phyloP scores from a whole-genome alignment of 2,329 filamentous ascomycete genomes.

The Cladosporium velox region DNA sequence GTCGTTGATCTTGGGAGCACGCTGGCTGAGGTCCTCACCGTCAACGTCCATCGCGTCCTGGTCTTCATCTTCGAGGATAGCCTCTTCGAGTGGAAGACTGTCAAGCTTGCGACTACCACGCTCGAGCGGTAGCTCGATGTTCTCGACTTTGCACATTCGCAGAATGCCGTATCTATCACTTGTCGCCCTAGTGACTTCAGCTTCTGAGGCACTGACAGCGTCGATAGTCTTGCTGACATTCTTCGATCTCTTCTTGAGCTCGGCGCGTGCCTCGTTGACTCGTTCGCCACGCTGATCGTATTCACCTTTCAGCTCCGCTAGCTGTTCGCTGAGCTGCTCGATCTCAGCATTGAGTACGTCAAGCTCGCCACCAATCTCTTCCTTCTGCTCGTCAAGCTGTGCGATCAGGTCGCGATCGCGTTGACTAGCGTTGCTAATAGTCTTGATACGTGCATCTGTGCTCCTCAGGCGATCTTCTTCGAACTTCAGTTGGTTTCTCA shows the following conservation, averaged over 20 bases:
- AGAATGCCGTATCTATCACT: constrained; percentile 81
- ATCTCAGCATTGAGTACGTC: constrained; percentile 74
- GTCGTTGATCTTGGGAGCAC: constrained; percentile 68
- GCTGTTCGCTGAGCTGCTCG: constrained; percentile 70
- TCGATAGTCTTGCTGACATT: constrained; percentile 76
- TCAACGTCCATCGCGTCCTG: constrained; percentile 93
- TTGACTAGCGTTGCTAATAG: constrained; percentile 66
- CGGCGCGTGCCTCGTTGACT: constrained; percentile 74
- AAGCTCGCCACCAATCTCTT: constrained; percentile 71
- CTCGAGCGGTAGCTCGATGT: constrained; percentile 79
- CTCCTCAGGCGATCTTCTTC: constrained; percentile 72
- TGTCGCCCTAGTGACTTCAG: constrained; percentile 81
- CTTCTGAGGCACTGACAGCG: constrained; percentile 76
- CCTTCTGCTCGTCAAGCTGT: constrained; percentile 70
- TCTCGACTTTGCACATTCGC: constrained; percentile 88
- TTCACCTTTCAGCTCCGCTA: constrained; percentile 68
- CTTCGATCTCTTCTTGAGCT: constrained; percentile 81
- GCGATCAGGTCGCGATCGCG: constrained; percentile 70
- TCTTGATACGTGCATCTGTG: constrained; percentile 68
- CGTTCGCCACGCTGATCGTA: constrained; percentile 71
- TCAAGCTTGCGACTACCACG: constrained; percentile 72
- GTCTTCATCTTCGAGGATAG: constrained; percentile 65
- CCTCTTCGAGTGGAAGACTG: constrained; percentile 81
- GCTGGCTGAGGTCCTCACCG: constrained; percentile 58
- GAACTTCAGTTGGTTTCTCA: constrained; percentile 63